phyloP scores from a whole-genome alignment of 2,329 filamentous ascomycete species.

The Fusarium penzigii region DNA sequence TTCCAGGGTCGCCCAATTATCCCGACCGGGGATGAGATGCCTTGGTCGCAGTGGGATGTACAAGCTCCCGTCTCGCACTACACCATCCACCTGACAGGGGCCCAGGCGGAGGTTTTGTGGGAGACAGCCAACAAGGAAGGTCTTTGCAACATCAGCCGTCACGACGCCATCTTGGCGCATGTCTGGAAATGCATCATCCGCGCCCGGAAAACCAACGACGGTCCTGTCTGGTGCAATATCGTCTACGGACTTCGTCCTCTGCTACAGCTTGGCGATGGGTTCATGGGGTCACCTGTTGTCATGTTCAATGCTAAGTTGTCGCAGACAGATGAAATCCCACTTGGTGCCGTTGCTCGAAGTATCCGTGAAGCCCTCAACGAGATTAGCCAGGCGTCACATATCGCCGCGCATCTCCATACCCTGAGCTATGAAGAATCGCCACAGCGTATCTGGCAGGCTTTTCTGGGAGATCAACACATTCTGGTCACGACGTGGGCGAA shows the following conservation, averaged over 20 bases:
- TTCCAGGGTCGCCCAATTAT: constrained; percentile 7
- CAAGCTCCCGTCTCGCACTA: constrained; percentile 20
- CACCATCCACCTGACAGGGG: constrained; percentile 18
- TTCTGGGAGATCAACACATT: constrained; percentile 24
- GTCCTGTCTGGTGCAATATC: constrained; percentile 22
- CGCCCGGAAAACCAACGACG: constrained; percentile 12
- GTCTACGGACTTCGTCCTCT: constrained; percentile 19
- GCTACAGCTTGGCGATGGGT: constrained; percentile 10
- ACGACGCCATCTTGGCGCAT: constrained; percentile 27
- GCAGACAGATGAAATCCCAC: neutral
- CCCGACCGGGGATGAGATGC: constrained; percentile 18
- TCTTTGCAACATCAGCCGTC: constrained; percentile 14
- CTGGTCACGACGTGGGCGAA: constrained; percentile 29
- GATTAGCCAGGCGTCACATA: neutral
- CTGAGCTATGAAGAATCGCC: constrained; percentile 26
- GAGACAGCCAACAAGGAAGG: neutral
- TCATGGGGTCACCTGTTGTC: constrained; percentile 24
- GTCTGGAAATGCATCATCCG: constrained; percentile 29
- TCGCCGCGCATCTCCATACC: constrained; percentile 20
- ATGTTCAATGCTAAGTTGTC: constrained; percentile 27
- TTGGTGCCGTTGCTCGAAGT: neutral
- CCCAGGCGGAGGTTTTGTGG: constrained; percentile 16
- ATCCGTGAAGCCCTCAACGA: constrained; percentile 19
- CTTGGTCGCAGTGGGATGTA: constrained; percentile 28
- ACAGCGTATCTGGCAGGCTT: constrained; percentile 30